Evolutionary conservation across 164 flowering plant genomes (phyloP).

Genomic region (Tinospora cordifolia): DNA sequence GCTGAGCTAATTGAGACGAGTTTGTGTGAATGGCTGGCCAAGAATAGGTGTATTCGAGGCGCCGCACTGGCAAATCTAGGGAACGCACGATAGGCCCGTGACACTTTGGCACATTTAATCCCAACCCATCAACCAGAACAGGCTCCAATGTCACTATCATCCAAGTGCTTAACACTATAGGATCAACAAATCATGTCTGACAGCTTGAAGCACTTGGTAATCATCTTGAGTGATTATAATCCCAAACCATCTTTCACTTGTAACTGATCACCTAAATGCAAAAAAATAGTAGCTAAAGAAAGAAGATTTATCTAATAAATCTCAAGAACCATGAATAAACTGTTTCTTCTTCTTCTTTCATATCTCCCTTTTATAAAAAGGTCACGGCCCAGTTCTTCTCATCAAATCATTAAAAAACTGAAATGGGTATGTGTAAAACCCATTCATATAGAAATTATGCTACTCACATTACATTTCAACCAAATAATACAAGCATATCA

Average conservation of each 20-base stretch:
- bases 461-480: too few relatives aligned
- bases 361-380: slow-evolving; percentile 9
- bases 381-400: neutral
- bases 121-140: slow-evolving; percentile 88
- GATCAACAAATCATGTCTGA: slow-evolving; percentile 53
- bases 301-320: neutral
- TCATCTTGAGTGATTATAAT: slow-evolving; percentile 47
- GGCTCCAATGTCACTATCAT: slow-evolving; percentile 43
- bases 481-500: too few relatives aligned
- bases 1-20: too few relatives aligned
- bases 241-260: slow-evolving; percentile 37
- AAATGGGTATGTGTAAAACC: slow-evolving; percentile 10
- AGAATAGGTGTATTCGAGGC: too few relatives aligned
- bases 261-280: slow-evolving; percentile 18
- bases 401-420: slow-evolving; percentile 1
- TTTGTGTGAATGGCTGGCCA: too few relatives aligned
- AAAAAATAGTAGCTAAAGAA: slow-evolving; percentile 22
- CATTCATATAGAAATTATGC: neutral
- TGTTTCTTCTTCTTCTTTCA: slow-evolving; percentile 11
- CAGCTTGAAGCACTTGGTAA: slow-evolving; percentile 48
- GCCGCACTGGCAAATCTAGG: too few relatives aligned
- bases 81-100: too few relatives aligned
- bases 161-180: slow-evolving; percentile 56
- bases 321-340: neutral
- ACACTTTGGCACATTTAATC: slow-evolving; percentile 70